Base-by-base conservation (phyloP, 768 basidiomycete genomes). In the Mycena olivaceomarginata region DNA sequence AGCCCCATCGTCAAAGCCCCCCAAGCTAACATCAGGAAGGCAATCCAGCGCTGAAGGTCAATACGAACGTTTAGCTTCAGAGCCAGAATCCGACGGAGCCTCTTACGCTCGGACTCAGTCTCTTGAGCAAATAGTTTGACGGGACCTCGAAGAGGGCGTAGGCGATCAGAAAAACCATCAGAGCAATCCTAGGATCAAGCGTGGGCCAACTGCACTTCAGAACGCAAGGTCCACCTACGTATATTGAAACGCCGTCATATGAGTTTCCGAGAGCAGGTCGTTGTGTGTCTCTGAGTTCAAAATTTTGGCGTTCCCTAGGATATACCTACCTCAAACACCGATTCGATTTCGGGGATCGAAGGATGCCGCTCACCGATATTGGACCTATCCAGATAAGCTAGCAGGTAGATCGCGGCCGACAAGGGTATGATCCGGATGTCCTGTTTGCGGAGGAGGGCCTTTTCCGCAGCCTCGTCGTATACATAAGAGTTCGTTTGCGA, bases 71-170 rank as follows among this genome's bases (percentile, higher is more conserved):
- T 65, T 13, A 75, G 22, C 18, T n/a, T 8, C 5, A 53, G 25
- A 15, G 10, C 5, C 8, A 1, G 39, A 5, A 53, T 5, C 31
- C 45, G 22, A 15, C 65, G 40, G 59, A 43, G 16, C 12, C 12
- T 37, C 77, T 20, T 4, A 78, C 74, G 71, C 79, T 83, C 5
- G 87, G 87, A 5, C 82, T 79, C 70, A 87, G 80, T 62, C 81
- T 80, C 80, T 88, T 88, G 69, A 88, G 83, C 77, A 87, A 77
- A 63, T 84, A 83, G 74, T 89, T 88, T 15, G 85, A 86, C 2
- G 88, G 88, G 12, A 85, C 83, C 77, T 89, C 87, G 77, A 87
- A 85, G 22, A 86, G 51, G 7, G 86, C 88, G 76, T 89, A 89
- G 15, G 85, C 84, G 68, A 87, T 80, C 70, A 86, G 81, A 80